Evolutionary conservation across 495 filamentous ascomycete species (phyloP).

Genomic region (Hyaloscypha variabilis): DNA sequence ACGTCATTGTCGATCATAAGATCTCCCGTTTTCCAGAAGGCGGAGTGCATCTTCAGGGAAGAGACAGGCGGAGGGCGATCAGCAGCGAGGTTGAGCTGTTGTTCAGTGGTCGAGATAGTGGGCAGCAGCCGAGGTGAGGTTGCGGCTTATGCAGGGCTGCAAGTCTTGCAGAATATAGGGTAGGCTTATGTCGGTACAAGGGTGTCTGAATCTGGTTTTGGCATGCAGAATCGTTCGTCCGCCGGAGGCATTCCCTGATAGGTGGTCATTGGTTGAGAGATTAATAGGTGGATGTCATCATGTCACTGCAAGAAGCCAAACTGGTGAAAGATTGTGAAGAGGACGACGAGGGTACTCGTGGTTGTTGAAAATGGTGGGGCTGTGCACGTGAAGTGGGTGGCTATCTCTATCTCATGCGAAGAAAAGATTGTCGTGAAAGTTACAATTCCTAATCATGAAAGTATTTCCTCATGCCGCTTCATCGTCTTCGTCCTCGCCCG

Average conservation of each 20-base stretch:
- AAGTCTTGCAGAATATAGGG: neutral
- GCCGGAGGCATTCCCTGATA: neutral
- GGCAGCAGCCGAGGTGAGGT: neutral
- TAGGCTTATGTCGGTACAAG: neutral
- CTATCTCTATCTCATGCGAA: neutral
- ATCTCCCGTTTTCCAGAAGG: neutral
- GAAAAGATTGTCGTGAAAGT: neutral
- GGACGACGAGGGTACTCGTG: neutral
- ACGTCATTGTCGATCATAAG: neutral
- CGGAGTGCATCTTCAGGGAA: no score
- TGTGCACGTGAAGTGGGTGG: no score
- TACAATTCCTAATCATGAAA: neutral
- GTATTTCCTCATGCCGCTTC: neutral
- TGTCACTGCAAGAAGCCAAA: neutral
- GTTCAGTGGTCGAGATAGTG: neutral
- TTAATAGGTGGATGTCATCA: neutral
- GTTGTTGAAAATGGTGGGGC: no score
- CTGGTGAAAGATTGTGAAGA: neutral
- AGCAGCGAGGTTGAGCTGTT: neutral
- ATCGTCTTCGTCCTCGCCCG: neutral
- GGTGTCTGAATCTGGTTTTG: neutral
- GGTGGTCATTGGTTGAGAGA: neutral
- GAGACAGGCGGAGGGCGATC: neutral
- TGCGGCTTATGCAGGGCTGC: neutral
- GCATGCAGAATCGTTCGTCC: neutral